These are phyloP conservation scores for Geotrichum aggregatum DNA, from an alignment of 1,139 yeast species.

Conservation along the genomic window DNA sequence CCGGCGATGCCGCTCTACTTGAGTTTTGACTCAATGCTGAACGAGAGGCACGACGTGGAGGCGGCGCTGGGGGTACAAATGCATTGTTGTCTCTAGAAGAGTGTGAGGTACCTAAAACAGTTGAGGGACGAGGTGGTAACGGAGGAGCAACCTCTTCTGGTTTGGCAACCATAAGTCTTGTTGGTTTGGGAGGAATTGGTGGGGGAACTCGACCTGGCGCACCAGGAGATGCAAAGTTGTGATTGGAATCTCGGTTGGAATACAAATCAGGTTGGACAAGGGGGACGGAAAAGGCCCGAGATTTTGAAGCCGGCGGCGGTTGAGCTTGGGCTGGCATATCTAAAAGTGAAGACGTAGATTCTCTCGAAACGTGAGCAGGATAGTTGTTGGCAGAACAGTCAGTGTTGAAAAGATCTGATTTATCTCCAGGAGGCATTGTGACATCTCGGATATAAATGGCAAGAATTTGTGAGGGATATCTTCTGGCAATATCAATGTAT, in stretches of 20 bases:
- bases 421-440: slow-evolving; percentile 40
- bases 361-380: neutral
- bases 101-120: neutral
- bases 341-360: neutral
- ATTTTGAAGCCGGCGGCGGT: slow-evolving; percentile 11
- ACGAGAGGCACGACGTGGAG: slow-evolving; percentile 22
- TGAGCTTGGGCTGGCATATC: slow-evolving; percentile 8
- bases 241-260: slow-evolving; percentile 21
- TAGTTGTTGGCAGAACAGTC: neutral
- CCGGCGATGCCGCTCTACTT: slow-evolving; percentile 11
- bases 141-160: slow-evolving; percentile 7
- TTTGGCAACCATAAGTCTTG: slow-evolving; percentile 4
- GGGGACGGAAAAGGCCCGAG: slow-evolving; percentile 14
- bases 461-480: slow-evolving; percentile 57
- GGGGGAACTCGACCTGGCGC: slow-evolving; percentile 21
- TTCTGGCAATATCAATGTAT: slow-evolving; percentile 63
- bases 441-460: slow-evolving; percentile 84
- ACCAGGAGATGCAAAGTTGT: neutral
- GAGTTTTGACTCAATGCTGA: slow-evolving; percentile 18
- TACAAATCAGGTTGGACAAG: slow-evolving; percentile 32
- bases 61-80: slow-evolving; percentile 30
- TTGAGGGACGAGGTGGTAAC: slow-evolving; percentile 16
- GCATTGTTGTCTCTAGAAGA: slow-evolving; percentile 13
- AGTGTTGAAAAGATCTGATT: slow-evolving; percentile 20
- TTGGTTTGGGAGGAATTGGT: slow-evolving; percentile 18